Base-by-base conservation (phyloP, 2,329 filamentous ascomycete genomes). In the Mariannaea sp. region DNA sequence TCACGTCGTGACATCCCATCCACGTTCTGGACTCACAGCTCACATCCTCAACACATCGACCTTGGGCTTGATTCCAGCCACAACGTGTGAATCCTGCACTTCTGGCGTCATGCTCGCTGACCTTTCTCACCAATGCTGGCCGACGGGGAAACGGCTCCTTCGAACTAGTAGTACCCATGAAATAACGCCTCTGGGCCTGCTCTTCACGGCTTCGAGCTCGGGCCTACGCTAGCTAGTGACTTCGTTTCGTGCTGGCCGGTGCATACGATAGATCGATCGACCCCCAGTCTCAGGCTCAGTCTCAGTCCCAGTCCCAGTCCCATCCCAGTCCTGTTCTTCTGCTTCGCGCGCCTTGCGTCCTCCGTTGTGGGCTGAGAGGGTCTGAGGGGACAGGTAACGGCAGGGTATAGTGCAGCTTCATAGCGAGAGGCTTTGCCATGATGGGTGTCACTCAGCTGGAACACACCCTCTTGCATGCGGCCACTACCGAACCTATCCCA, bases 11-110 rank as follows among this genome's bases (percentile, higher is more conserved):
- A 57, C 22, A 45, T 42, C 33, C 48, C 40, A 19, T 17, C 19
- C 41, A 36, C 20, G 61, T 64, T 64, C 61, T 59, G 57, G 61
- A 62, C 60, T 61, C 57, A 38, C 45, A 47, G 33, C 51, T 52
- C 29, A 41, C n/a, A 22, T 35, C 38, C 48, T 53, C 39, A 39
- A 39, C 42, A 51, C 42, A 51, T 52, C 47, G 36, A 56, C 39
- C 30, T 43, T 47, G 33, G n/a, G 38, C 36, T 45, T 38, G 30
- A 48, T 22, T 42, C 24, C 46, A 17, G 35, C 42, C 41, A 33
- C 40, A 44, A 24, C 46, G 19, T 40, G 45, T 30, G 32, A 53
- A 13, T 43, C 32, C 41, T 44, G 53, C 38, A 24, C 39, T 32
- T 38, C 33, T 51, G 42, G 53, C 33, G 27, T 32, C 32, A 41